These are phyloP conservation scores for Aureobasidium sp. DNA, from an alignment of 2,329 filamentous ascomycete species.

Conservation along the genomic window DNA sequence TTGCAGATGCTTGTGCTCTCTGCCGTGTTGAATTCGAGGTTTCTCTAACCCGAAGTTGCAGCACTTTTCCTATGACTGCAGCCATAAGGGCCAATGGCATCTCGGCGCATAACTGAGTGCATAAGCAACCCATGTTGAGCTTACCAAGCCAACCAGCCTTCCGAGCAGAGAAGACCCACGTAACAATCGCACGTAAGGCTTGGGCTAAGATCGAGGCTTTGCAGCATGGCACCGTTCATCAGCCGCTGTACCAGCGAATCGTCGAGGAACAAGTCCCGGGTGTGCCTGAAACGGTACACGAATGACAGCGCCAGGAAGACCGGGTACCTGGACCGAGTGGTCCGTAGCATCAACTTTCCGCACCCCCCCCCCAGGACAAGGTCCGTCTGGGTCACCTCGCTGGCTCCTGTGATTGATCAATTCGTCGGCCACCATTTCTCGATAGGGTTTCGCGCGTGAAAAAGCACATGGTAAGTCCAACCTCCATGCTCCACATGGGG, in stretches of 20 bases:
- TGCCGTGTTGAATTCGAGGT: neutral
- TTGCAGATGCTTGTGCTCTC: constrained; percentile 8
- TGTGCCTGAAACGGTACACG: constrained; percentile 15
- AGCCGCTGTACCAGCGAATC: constrained; percentile 20
- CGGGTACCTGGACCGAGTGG: constrained; percentile 15
- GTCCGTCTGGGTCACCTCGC: constrained; percentile 2
- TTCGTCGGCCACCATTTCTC: constrained; percentile 8
- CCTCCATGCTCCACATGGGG: constrained; percentile 11
- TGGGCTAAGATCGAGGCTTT: constrained; percentile 4
- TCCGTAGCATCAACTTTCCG: constrained; percentile 11
- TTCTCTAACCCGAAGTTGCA: neutral
- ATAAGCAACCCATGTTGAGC: neutral
- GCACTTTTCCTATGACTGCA: neutral
- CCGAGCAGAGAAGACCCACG: neutral
- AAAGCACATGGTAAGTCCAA: constrained; percentile 15
- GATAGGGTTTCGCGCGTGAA: constrained; percentile 13
- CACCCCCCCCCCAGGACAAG: constrained; percentile 6
- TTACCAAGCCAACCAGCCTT: neutral
- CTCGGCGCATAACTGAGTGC: neutral
- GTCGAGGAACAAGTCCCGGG: constrained; percentile 8
- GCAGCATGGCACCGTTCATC: constrained; percentile 16
- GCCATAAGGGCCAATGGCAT: neutral
- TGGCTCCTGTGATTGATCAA: constrained; percentile 11
- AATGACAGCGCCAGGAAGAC: constrained; percentile 15
- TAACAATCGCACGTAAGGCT: neutral